Percentiles rank a stretch among this genome's conserved stretches.
Evolutionary conservation across 1,139 yeast species (phyloP).

Genomic region (Scheffersomyces segobiensis): DNA sequence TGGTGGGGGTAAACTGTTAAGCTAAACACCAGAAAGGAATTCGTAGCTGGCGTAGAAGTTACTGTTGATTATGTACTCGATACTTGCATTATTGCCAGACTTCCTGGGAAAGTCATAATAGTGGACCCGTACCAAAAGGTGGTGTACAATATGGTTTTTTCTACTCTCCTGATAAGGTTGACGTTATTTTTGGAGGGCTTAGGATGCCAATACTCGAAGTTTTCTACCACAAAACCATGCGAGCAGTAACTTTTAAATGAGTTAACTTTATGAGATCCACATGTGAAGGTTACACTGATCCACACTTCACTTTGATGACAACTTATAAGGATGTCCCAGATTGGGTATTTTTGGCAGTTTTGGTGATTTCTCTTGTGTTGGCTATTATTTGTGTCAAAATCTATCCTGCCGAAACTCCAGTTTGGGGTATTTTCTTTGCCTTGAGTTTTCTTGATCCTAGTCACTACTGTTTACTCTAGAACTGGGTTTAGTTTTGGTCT

Average conservation of each 20-base stretch:
- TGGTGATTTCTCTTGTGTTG: conserved; percentile 13
- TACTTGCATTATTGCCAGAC: background rate
- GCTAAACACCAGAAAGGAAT: background rate
- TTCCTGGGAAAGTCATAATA: background rate
- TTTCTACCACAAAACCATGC: background rate
- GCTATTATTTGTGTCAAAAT: conserved; percentile 17
- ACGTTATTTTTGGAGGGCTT: background rate
- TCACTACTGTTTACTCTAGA: conserved; percentile 15
- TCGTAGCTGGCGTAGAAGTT: background rate
- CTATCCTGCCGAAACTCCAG: conserved; percentile 21
- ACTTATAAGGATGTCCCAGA: conserved; percentile 20
- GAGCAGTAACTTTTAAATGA: background rate
- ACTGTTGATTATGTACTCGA: background rate
- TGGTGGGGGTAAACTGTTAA: no score
- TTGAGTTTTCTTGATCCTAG: conserved; percentile 21
- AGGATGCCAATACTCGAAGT: background rate
- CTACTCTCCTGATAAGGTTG: background rate
- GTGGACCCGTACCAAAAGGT: background rate
- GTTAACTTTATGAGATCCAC: conserved; percentile 9
- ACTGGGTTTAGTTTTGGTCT: conserved; percentile 20
- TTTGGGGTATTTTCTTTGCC: conserved; percentile 22
- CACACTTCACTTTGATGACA: conserved; percentile 14
- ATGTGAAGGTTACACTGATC: conserved; percentile 16
- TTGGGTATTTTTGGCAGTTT: conserved; percentile 13
- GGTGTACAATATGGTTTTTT: background rate